These are phyloP conservation scores for Sugiyamaella smithiae DNA, from an alignment of 805 yeast species.

Conservation along the genomic window DNA sequence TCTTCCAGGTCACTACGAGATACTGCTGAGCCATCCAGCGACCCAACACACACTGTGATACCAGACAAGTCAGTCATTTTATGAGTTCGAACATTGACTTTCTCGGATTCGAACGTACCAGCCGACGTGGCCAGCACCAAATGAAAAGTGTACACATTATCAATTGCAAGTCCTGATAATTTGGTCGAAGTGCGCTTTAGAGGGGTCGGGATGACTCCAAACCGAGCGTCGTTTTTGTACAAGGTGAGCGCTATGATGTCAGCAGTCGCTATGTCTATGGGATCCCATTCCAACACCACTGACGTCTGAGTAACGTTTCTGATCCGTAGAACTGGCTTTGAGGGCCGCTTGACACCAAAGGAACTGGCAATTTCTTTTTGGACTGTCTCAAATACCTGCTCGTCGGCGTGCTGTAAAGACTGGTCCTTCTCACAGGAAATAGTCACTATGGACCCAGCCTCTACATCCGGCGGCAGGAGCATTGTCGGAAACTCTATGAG, in stretches of 20 bases:
- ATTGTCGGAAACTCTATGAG: conserved; percentile 96
- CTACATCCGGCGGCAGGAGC: conserved; percentile 81
- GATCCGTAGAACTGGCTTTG: conserved; percentile 62
- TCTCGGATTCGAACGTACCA: conserved; percentile 73
- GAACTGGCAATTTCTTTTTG: conserved; percentile 71
- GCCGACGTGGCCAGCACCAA: conserved; percentile 84
- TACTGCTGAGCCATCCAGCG: conserved; percentile 49
- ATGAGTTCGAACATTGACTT: conserved; percentile 73
- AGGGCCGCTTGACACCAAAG: conserved; percentile 73
- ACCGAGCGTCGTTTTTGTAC: conserved; percentile 62
- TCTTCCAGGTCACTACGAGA: conserved; percentile 55
- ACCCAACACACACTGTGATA: conserved; percentile 86
- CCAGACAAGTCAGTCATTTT: conserved; percentile 96
- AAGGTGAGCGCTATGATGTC: conserved; percentile 70
- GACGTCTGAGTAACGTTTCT: conserved; percentile 90
- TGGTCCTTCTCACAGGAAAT: conserved; percentile 78
- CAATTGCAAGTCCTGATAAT: conserved; percentile 87
- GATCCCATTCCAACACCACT: conserved; percentile 93
- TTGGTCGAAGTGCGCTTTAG: conserved; percentile 74
- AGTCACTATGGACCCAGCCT: conserved; percentile 88
- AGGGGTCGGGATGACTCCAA: conserved; percentile 85
- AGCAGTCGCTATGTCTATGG: conserved; percentile 78
- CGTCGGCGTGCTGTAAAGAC: conserved; percentile 61
- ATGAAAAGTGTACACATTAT: conserved; percentile 74
- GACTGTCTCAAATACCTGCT: conserved; percentile 53